Evolutionary conservation across 108 stramenopile species (phyloP), one percentile per base, ranked within the genome.

Genomic region (Craspedostauros australis): DNA sequence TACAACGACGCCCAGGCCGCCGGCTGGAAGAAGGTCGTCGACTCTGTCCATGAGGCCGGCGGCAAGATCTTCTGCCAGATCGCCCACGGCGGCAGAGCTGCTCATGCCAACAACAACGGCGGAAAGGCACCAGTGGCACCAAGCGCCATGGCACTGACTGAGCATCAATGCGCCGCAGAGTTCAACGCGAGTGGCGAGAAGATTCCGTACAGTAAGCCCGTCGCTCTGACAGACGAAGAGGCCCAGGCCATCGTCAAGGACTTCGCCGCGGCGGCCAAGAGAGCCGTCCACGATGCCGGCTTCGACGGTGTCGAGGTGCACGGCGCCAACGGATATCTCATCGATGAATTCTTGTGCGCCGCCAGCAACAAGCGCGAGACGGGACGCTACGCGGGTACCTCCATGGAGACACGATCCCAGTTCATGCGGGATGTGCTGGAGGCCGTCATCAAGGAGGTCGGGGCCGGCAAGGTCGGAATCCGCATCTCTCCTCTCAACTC

Each of bases 401-500:
- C 64, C 41, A 28, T 64, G 21, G 81, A 85, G 54, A 87, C 85
- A 77, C 78, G 89, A 9, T 43, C 77, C 39, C 66, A 79, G 0
- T 28, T 86, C 25, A 40, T 86, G 54, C 64, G 60, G 42, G 84
- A 86, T 51, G 63, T 84, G 16, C 40, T 68, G 5, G 70, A 80
- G 37, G 68, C 62, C 34, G 73, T 80, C 19, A 73, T 80, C 46
- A 72, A 39, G 1, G 68, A 63, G n/a, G 80, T 62, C 46, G 74
- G 79, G 14, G 49, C 71, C 15, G 68, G 56, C 24, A 69, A 67
- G 20, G 64, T 90, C 44, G 80, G 80, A 4, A 62, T 90, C 49
- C 73, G 81, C 12, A 43, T 90, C n/a, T 76, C 75, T 8, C 88
- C 88, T 41, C 85, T 85, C 46, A 84, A 84, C 36, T 59, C 23